A percentile compares a stretch with the other conserved stretches of the same genome.
Conservation (phyloP, 2,329 filamentous ascomycete species). For the Microsporum ferrugineum region DNA sequence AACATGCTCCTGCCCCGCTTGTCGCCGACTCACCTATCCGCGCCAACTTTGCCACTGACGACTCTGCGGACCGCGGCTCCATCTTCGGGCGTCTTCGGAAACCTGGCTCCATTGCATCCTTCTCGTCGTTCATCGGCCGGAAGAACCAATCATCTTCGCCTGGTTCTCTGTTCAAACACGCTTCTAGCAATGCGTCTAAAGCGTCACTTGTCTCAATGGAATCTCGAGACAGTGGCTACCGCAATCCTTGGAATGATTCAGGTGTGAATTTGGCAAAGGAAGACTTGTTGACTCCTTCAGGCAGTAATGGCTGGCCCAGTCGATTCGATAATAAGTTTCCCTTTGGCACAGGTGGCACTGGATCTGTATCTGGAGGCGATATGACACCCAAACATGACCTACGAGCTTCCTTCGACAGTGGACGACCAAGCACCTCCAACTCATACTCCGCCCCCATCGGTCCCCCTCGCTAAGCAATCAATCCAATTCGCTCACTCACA, state of each 20-base stretch:
- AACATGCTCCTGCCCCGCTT: slow-evolving; percentile 73
- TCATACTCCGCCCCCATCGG: slow-evolving; percentile 91
- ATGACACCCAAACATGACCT: slow-evolving; percentile 71
- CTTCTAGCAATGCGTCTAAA: slow-evolving; percentile 80
- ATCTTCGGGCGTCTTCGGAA: slow-evolving; percentile 89
- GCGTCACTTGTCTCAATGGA: slow-evolving; percentile 93
- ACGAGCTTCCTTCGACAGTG: slow-evolving; percentile 79
- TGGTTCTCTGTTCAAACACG: slow-evolving; percentile 82
- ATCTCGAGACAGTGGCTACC: slow-evolving; percentile 85
- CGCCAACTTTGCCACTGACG: slow-evolving; percentile 64
- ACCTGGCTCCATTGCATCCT: slow-evolving; percentile 85
- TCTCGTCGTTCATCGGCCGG: slow-evolving; percentile 91
- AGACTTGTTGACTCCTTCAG: slow-evolving; percentile 49
- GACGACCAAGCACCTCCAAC: slow-evolving; percentile 86
- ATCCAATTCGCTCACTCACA: background rate
- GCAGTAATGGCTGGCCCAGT: slow-evolving; percentile 42
- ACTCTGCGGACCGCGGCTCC: slow-evolving; percentile 65
- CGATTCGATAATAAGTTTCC: slow-evolving; percentile 54
- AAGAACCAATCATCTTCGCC: slow-evolving; percentile 87
- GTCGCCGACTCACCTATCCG: slow-evolving; percentile 83
- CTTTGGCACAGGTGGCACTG: slow-evolving; percentile 38
- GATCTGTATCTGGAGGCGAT: slow-evolving; percentile 51
- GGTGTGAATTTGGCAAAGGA: slow-evolving; percentile 89
- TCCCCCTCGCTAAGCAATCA: slow-evolving; percentile 67
- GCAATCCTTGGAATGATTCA: slow-evolving; percentile 96